Percentiles rank a stretch among this genome's conserved stretches.
Evolutionary conservation across 169 alveolate genomes (phyloP).

Genomic region (Babesia bigemina): DNA sequence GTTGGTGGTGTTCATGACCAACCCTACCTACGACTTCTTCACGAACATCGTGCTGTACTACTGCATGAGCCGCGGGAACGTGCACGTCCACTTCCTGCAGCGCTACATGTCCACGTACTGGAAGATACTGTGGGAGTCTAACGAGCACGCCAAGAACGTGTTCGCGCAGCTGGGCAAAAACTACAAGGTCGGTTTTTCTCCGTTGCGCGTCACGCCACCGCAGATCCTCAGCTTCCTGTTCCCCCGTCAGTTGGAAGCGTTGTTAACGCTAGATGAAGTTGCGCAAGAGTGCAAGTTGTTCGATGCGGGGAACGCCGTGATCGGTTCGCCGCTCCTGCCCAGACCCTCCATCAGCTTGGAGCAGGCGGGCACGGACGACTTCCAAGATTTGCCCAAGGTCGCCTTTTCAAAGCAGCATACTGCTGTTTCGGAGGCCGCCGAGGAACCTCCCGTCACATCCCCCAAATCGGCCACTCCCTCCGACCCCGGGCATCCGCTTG

Average conservation of each 20-base stretch:
- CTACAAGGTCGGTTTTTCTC: conserved; percentile 36
- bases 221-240: conserved; percentile 44
- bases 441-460: background rate
- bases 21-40: conserved; percentile 67
- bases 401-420: background rate
- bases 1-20: conserved; percentile 60
- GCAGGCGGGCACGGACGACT: background rate
- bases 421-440: background rate
- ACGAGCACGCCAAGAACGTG: conserved; percentile 69
- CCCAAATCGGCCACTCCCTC: background rate
- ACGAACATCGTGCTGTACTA: conserved; percentile 57
- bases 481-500: background rate
- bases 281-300: conserved; percentile 47
- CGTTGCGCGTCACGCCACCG: background rate
- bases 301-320: background rate
- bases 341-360: background rate
- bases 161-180: conserved; percentile 57
- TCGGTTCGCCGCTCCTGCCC: background rate
- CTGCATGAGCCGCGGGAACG: conserved; percentile 59
- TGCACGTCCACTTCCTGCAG: conserved; percentile 60
- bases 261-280: conserved; percentile 64
- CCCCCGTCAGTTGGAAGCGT: conserved; percentile 69
- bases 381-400: background rate
- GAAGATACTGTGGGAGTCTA: conserved; percentile 70
- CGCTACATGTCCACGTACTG: conserved; percentile 70